Evolutionary conservation across 305 asterid genomes (phyloP), one percentile per base, ranked within the genome.

Genomic region (Fraxinus sp.): DNA sequence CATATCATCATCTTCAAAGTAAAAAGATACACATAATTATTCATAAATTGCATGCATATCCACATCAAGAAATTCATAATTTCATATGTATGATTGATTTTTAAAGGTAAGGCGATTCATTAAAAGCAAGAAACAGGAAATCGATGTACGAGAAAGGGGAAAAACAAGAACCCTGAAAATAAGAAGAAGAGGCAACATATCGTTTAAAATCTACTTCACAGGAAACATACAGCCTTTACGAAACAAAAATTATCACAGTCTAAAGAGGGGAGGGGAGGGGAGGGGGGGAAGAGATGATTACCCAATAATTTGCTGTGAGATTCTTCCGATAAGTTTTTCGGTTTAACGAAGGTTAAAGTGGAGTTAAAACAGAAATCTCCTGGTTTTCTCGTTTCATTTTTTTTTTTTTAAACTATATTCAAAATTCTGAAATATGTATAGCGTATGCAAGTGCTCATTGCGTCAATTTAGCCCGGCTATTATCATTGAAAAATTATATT

Each of bases 231-330:
- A n/a, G 22, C 64, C 24, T 55, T 55, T 55, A 55, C 64, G 7
- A 55, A 55, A 55, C 64, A n/a, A 55, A 55, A 55, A 55, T 55
- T 55, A 64, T 26, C 32, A 32, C 33, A 64, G 72, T 18, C 7
- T 20, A 62, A 18, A n/a, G 1, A 7, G 2, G 1, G 8, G 1
- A 16, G n/a, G 2, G 2, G 22, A 39, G 57, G 3, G 37, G 62
- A 24, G 26, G 26, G 26, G 35, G 28, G 28, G 76, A 1, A 28
- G 13, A 30, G 0, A 79, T 26, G 49, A 0, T 64, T 79, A 84
- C 87, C 90, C 57, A 26, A 68, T 11, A 81, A 79, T 71, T 46
- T 28, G 66, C 76, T 70, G 36, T 28, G 1, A 11, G 10, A 32
- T 72, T 43, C 16, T 55, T 16, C 28, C 64, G 5, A 9, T 9